Base-by-base conservation (phyloP, 1,139 yeast genomes). In the Debaryomyces coudertii region DNA sequence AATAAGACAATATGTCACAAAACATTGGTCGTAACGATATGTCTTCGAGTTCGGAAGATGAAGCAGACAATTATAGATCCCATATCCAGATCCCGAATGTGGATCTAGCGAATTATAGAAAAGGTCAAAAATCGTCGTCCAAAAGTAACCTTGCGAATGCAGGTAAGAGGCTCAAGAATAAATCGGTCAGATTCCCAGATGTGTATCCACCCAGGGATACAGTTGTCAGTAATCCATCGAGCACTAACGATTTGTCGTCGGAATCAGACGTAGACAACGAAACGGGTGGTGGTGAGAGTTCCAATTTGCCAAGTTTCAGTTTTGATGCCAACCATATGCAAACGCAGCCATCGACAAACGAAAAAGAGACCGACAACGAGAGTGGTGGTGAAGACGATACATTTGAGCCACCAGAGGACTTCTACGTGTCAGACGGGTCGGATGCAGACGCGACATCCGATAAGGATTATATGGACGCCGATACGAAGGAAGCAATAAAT, bases 151-250 rank as follows among this genome's bases (percentile, higher is more conserved):
- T 70, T 15, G 68, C 65, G 16, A 69, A 69, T 48, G 73, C 74
- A 1, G 70, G 70, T 3, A 64, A 65, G 45, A 68, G 61, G 44
- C 63, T 34, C 52, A 53, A 28, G 62, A 53, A 56, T 34, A 59
- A 57, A 44, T 47, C 58, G 25, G 71, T 66, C 2, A 55, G 70
- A 27, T 65, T 68, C 44, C 71, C 73, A 3, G 73, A 63, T 45
- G 60, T 58, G 49, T 60, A 56, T 45, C 35, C 58, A 4, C 62
- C 67, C 2, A 47, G 66, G 29, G 65, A 58, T 29, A 57, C 68
- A 24, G 60, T 62, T 36, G 52, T 62, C 30, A 63, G 67, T 45
- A 62, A 51, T 37, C 58, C 53, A 5, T 62, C 70, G 2, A 58
- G 69, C 14, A 52, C 62, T n/a, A 57, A 62, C 43, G 61, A 61